phyloP scores from a whole-genome alignment of 371 early-diverging fungal genomes.

The Amoeboaphelidium protococcarum region DNA sequence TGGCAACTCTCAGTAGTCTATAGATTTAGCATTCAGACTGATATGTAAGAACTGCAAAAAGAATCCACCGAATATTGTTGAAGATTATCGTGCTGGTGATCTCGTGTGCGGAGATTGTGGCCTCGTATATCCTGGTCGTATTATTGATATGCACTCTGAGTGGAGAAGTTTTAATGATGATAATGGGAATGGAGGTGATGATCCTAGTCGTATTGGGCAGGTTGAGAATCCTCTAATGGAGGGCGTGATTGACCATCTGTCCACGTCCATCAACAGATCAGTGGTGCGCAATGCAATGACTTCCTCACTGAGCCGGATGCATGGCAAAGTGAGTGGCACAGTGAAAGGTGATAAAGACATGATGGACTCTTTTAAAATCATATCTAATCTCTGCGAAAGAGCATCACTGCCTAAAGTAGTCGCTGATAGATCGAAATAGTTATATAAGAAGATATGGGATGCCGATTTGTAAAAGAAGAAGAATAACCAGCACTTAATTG shows the following conservation, averaged over 20 bases:
- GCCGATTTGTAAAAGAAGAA: slow-evolving; percentile 74
- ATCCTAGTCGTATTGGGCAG: slow-evolving; percentile 97
- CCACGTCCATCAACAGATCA: slow-evolving; percentile 50
- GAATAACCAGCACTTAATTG: slow-evolving; percentile 68
- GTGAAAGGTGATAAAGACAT: slow-evolving; percentile 49
- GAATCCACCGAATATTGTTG: slow-evolving; percentile 76
- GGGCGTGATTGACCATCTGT: slow-evolving; percentile 28
- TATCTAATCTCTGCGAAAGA: slow-evolving; percentile 70
- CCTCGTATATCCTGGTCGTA: slow-evolving; percentile 75
- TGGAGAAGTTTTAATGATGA: slow-evolving; percentile 94
- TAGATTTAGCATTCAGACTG: slow-evolving; percentile 28
- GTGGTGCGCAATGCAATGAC: slow-evolving; percentile 56
- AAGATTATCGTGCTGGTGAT: slow-evolving; percentile 71
- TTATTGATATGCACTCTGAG: slow-evolving; percentile 95
- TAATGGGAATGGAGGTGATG: slow-evolving; percentile 62
- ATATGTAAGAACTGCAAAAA: slow-evolving; percentile 56
- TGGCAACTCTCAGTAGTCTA: too few species aligned
- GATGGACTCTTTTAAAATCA: slow-evolving; percentile 71
- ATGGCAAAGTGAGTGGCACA: slow-evolving; percentile 32
- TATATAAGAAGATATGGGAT: slow-evolving; percentile 56
- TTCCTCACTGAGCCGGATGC: slow-evolving; percentile 24
- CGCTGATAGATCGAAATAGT: slow-evolving; percentile 77
- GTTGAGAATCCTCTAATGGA: slow-evolving; percentile 25
- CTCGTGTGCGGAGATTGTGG: slow-evolving; percentile 95
- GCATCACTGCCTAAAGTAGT: slow-evolving; percentile 61